Evolutionary conservation across 805 yeast species (phyloP).

Genomic region (Candida tibetensis): DNA sequence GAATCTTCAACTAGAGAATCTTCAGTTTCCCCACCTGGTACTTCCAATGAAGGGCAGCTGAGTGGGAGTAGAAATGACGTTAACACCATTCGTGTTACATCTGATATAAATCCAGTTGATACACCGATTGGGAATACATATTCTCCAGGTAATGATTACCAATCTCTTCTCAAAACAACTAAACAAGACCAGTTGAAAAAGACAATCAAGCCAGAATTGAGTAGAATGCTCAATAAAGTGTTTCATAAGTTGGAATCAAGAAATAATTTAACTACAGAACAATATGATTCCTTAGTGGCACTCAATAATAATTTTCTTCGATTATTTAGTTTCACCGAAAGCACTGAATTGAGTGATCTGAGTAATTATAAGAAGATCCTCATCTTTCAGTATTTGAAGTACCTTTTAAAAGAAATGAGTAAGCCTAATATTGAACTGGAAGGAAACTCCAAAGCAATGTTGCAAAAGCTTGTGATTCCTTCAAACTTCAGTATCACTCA

Average conservation of each 20-base stretch:
- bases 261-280: slow-evolving; percentile 28
- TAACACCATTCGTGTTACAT: neutral
- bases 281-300: slow-evolving; percentile 25
- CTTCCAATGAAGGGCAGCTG: neutral
- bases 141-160: neutral
- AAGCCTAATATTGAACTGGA: slow-evolving; percentile 11
- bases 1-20: slow-evolving; percentile 17
- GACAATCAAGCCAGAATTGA: slow-evolving; percentile 15
- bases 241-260: slow-evolving; percentile 31
- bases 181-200: slow-evolving; percentile 11
- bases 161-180: slow-evolving; percentile 5
- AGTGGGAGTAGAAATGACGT: neutral
- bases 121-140: neutral
- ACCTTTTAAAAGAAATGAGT: slow-evolving; percentile 35
- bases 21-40: slow-evolving; percentile 17
- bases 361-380: slow-evolving; percentile 23
- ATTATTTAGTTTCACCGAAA: slow-evolving; percentile 20
- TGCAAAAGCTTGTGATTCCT: slow-evolving; percentile 37
- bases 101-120: neutral
- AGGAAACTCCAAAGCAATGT: slow-evolving; percentile 11
- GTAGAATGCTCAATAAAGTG: slow-evolving; percentile 16
- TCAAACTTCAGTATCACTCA: slow-evolving; percentile 18
- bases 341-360: slow-evolving; percentile 14
- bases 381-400: slow-evolving; percentile 39
- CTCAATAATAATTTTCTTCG: slow-evolving; percentile 17